Conservation (phyloP, 169 alveolate genomes). For the Plasmodium cynomolgi region DNA sequence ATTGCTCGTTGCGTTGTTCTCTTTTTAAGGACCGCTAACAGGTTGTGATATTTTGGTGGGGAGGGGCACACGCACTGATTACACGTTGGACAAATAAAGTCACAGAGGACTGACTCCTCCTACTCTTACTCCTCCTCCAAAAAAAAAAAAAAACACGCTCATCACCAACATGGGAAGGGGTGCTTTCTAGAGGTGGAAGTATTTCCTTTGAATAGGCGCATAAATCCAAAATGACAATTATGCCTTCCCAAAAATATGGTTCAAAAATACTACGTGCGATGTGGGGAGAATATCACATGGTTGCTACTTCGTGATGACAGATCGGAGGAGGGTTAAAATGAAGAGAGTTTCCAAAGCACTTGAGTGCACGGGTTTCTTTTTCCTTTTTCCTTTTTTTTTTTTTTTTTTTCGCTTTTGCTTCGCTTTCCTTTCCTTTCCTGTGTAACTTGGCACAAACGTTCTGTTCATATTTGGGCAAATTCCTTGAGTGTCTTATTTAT, state of each 20-base stretch:
- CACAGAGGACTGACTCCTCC: not conserved
- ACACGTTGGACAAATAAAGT: not conserved
- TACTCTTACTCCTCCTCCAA: not conserved
- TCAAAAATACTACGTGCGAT: not conserved
- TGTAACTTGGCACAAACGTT: not conserved
- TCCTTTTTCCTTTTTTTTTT: not conserved
- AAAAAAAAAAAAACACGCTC: not conserved
- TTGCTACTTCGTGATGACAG: not conserved
- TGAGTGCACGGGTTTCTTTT: conserved; percentile 31
- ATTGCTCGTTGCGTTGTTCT: not conserved
- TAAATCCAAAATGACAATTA: not conserved
- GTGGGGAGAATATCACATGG: not conserved
- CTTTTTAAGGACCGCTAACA: not conserved
- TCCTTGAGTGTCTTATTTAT: not conserved
- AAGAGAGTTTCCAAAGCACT: conserved; percentile 34
- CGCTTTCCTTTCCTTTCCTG: not conserved
- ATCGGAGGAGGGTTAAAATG: not conserved
- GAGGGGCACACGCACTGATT: not conserved
- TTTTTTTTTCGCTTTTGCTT: no score
- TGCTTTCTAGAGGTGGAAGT: not conserved
- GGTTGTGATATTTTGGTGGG: not conserved
- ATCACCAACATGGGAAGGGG: not conserved
- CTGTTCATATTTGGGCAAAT: not conserved
- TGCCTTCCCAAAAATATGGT: not conserved
- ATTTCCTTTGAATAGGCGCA: not conserved